A percentile compares a stretch with the other conserved stretches of the same genome.
Conservation (phyloP, 2,329 filamentous ascomycete genomes). For the Pseudogymnoascus pannorum region DNA sequence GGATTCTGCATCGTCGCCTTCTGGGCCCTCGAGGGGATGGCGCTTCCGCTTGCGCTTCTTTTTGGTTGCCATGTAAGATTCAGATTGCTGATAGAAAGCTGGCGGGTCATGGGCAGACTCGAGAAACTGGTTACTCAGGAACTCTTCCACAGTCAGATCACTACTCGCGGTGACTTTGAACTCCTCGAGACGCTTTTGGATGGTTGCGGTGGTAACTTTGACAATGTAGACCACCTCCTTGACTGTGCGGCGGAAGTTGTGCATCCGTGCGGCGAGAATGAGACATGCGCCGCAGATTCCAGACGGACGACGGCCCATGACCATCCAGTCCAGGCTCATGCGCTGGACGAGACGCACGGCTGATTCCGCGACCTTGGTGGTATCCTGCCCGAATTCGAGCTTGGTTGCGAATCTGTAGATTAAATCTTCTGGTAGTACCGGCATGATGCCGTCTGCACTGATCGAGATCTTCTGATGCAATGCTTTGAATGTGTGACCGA, state of each 20-base stretch:
- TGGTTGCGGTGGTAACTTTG: conserved; percentile 89
- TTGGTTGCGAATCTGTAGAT: conserved; percentile 87
- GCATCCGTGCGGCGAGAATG: conserved; percentile 92
- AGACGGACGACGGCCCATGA: conserved; percentile 84
- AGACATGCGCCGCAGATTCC: conserved; percentile 92
- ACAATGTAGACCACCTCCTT: conserved; percentile 97
- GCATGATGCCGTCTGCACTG: conserved; percentile 56
- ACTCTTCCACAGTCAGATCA: conserved; percentile 79
- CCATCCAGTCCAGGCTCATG: conserved; percentile 98
- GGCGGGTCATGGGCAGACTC: conserved; percentile 77
- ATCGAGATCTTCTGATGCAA: conserved; percentile 65
- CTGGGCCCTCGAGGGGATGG: conserved; percentile 25
- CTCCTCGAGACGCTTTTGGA: conserved; percentile 84
- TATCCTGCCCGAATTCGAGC: conserved; percentile 80
- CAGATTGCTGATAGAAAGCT: conserved; percentile 62
- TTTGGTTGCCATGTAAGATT: conserved; percentile 49
- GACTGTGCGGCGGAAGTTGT: conserved; percentile 90
- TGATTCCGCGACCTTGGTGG: conserved; percentile 78
- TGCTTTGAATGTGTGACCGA: conserved; percentile 84
- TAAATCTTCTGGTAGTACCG: conserved; percentile 79
- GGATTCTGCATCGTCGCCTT: conserved; percentile 11
- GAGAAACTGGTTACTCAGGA: conserved; percentile 62
- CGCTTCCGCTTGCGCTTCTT: conserved; percentile 39
- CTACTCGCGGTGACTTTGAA: conserved; percentile 84
- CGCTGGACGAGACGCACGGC: conserved; percentile 80